Evolutionary conservation across 176 grass and related monocot genomes (phyloP).

Genomic region (Guadua angustifolia): DNA sequence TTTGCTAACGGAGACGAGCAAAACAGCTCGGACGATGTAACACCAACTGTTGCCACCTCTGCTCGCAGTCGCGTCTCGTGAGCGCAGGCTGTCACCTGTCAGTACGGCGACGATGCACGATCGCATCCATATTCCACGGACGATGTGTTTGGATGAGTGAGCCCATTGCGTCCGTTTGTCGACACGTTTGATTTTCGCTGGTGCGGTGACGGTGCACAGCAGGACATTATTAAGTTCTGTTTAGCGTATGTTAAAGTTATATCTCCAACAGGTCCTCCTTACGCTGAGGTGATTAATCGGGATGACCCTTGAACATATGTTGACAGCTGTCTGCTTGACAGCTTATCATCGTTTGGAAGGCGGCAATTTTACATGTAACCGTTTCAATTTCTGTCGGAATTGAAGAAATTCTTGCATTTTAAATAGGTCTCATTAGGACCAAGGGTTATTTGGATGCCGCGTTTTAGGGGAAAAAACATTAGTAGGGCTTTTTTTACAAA

Average conservation of each 20-base stretch:
- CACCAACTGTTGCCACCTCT: background rate
- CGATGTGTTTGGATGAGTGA: background rate
- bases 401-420: too few relatives aligned
- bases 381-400: too few relatives aligned
- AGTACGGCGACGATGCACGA: background rate
- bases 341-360: too few relatives aligned
- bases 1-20: background rate
- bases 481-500: too few relatives aligned
- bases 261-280: background rate
- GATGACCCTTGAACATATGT: too few relatives aligned
- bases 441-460: too few relatives aligned
- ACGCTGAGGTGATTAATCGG: background rate
- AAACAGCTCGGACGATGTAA: background rate
- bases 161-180: background rate
- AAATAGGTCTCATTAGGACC: too few relatives aligned
- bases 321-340: too few relatives aligned
- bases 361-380: too few relatives aligned
- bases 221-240: background rate
- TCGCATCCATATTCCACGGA: background rate
- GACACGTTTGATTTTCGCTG: background rate
- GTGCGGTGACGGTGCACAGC: background rate
- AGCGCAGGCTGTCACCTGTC: background rate
- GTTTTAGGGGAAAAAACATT: too few relatives aligned
- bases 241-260: background rate
- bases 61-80: background rate